Evolutionary conservation across 1,284 basidiomycete genomes (phyloP).

Genomic region (Stygiomarasmius scandens): DNA sequence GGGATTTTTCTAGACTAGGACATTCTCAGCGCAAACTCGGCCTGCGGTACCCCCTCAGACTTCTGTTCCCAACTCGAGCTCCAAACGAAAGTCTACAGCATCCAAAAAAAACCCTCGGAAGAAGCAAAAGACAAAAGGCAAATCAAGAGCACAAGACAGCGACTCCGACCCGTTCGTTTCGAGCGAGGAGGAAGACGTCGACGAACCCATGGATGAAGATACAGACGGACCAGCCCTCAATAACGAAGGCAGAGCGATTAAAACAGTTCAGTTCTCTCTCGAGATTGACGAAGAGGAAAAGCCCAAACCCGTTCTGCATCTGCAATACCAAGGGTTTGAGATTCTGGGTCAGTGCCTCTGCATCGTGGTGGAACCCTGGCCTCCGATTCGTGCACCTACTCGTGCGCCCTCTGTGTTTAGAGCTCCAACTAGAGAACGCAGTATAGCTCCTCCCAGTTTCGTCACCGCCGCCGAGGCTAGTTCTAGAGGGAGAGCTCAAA

Average conservation of each 20-base stretch:
- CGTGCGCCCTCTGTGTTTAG: constrained; percentile 34
- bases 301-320: constrained; percentile 66
- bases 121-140: constrained; percentile 49
- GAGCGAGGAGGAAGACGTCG: constrained; percentile 18
- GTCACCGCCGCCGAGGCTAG: constrained; percentile 24
- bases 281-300: constrained; percentile 63
- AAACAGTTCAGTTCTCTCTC: constrained; percentile 13
- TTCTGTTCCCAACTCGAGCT: constrained; percentile 26
- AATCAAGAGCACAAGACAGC: constrained; percentile 27
- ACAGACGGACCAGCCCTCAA: neutral
- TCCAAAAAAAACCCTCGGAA: constrained; percentile 34
- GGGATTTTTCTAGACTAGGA: constrained; percentile 45
- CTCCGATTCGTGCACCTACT: constrained; percentile 41
- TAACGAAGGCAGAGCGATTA: constrained; percentile 3
- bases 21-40: constrained; percentile 50
- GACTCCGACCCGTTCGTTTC: constrained; percentile 23
- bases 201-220: constrained; percentile 6
- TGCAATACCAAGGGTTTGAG: constrained; percentile 67
- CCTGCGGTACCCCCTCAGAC: constrained; percentile 25
- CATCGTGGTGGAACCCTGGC: constrained; percentile 79
- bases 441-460: constrained; percentile 36
- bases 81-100: constrained; percentile 26
- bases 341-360: constrained; percentile 73
- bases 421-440: constrained; percentile 29
- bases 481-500: constrained; percentile 36